phyloP scores from a whole-genome alignment of 176 grass and related monocot genomes.

The Cymbopogon citratus region DNA sequence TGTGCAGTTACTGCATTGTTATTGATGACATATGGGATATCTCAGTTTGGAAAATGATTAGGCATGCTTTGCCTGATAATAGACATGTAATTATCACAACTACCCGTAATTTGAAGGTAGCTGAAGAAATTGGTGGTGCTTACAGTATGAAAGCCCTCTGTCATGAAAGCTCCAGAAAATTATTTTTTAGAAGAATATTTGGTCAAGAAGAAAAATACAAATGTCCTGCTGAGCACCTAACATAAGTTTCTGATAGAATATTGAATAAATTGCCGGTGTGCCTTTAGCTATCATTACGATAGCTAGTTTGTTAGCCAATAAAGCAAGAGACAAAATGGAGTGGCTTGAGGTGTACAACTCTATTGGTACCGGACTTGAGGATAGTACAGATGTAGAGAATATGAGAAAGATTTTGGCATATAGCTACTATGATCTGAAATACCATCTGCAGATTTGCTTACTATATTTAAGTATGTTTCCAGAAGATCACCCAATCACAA shows the following conservation, averaged over 20 bases:
- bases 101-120: not conserved
- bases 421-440: not conserved
- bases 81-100: not conserved
- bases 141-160: not conserved
- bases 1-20: not conserved
- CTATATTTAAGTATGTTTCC: not conserved
- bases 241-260: not conserved
- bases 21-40: not conserved
- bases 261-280: not conserved
- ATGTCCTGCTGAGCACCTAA: not conserved
- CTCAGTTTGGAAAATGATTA: not conserved
- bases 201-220: not conserved
- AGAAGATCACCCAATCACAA: not conserved
- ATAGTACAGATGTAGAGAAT: not conserved
- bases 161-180: not conserved
- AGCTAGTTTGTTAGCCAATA: not conserved
- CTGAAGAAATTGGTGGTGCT: not conserved
- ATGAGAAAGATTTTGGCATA: conserved; percentile 3
- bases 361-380: not conserved
- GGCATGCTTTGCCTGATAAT: not conserved
- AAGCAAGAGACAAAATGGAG: not conserved
- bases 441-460: not conserved
- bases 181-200: not conserved
- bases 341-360: not conserved
- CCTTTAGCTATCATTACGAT: conserved; percentile 22